Evolutionary conservation across 345 rosid species (phyloP), one percentile per base, ranked within the genome.

Genomic region (Eucalyptus curtisii): DNA sequence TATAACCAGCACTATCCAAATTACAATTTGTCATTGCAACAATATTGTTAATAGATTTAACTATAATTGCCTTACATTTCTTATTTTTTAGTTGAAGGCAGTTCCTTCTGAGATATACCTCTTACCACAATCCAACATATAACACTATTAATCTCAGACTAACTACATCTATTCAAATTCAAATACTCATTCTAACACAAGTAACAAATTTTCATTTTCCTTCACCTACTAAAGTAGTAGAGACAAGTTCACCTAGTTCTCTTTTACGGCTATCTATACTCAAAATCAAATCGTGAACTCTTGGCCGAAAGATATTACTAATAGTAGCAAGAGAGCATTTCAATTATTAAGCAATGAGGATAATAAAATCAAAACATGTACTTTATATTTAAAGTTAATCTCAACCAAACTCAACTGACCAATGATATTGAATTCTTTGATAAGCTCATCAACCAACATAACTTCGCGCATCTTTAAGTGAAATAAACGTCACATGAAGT

Each of bases 21-120:
- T 61, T 2, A 64, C 17, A 13, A 64, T 1, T 1, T 2, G 1
- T 31, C 16, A n/a, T 5, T n/a, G 1, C 10, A 14, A 0, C 10
- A 64, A 7, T 64, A 30, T 64, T n/a, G 2, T 64, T 0, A n/a
- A 30, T 14, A 64, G 10, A 64, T n/a, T 64, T n/a, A 64, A n/a
- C 10, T 64, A 7, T 64, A 15, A 64, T 64, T 64, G 1, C 3
- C 3, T 64, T 64, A 4, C 0, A 19, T 2, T 64, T 64, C 3
- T 64, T 7, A 30, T 64, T 64, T 64, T 64, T 64, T 5, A n/a
- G 0, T 6, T 64, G 0, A 64, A n/a, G 0, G 40, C 0, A 14
- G 1, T 64, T 15, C 20, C 37, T 64, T n/a, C 0, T n/a, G 10
- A 64, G 19, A 64, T 64, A 3, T 1, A 7, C 76, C 5, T 64